These are phyloP conservation scores for Candida hungchunana DNA, from an alignment of 805 yeast genomes.

Conservation along the genomic window DNA sequence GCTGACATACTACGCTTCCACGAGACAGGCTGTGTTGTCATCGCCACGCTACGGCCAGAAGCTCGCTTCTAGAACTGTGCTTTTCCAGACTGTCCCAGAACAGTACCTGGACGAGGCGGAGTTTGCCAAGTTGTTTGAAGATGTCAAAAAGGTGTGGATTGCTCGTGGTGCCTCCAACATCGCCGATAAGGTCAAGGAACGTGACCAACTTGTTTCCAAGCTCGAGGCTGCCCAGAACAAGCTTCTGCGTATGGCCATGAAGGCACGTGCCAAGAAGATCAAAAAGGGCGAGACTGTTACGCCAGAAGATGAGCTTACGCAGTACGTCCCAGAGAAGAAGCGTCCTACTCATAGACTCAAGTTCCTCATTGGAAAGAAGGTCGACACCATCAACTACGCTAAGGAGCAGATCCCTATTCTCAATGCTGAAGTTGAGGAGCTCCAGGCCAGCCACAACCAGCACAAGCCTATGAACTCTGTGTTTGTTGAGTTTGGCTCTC, in stretches of 20 bases:
- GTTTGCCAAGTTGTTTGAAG: slow-evolving; percentile 70
- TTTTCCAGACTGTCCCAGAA: slow-evolving; percentile 81
- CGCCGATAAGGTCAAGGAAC: slow-evolving; percentile 48
- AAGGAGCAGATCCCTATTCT: slow-evolving; percentile 52
- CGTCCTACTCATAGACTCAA: slow-evolving; percentile 55
- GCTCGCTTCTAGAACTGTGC: slow-evolving; percentile 73
- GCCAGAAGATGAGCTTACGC: slow-evolving; percentile 43
- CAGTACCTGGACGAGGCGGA: slow-evolving; percentile 67
- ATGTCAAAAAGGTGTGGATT: slow-evolving; percentile 79
- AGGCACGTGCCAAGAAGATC: slow-evolving; percentile 57
- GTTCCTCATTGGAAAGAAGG: slow-evolving; percentile 48
- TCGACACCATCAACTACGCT: slow-evolving; percentile 58
- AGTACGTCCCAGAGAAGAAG: slow-evolving; percentile 61
- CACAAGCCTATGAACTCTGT: slow-evolving; percentile 70
- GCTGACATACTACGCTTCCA: slow-evolving; percentile 67
- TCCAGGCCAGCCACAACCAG: slow-evolving; percentile 48
- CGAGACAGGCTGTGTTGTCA: slow-evolving; percentile 73
- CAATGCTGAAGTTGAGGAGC: slow-evolving; percentile 49
- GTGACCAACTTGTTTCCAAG: slow-evolving; percentile 54
- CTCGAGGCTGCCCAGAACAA: slow-evolving; percentile 66
- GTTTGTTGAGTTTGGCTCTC: slow-evolving; percentile 74
- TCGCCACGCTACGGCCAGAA: slow-evolving; percentile 76
- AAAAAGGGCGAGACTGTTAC: slow-evolving; percentile 54
- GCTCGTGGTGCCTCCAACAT: slow-evolving; percentile 59
- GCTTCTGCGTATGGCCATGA: slow-evolving; percentile 58